These are phyloP conservation scores for Botrytis deweyae DNA, from an alignment of 2,329 filamentous ascomycete genomes.

Conservation along the genomic window DNA sequence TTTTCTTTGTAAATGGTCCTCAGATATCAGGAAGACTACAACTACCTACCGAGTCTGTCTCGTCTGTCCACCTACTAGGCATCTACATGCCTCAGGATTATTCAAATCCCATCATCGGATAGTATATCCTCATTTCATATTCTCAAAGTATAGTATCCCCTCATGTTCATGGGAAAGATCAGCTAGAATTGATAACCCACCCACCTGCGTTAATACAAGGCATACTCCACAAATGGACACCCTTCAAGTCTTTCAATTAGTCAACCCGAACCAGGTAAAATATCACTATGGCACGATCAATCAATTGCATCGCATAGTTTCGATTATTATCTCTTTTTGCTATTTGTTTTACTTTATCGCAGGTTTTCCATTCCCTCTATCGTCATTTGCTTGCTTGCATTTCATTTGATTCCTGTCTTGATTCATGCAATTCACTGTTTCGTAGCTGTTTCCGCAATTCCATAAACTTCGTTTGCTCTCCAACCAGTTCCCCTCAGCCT, in stretches of 20 bases:
- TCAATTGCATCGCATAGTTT: background rate
- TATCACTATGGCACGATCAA: background rate
- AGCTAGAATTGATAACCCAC: background rate
- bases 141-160: background rate
- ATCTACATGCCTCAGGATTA: background rate
- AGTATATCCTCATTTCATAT: background rate
- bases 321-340: background rate
- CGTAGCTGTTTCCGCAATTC: background rate
- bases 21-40: background rate
- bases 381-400: background rate
- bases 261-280: background rate
- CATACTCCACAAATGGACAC: constrained; percentile 3
- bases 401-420: background rate
- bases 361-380: background rate
- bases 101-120: background rate
- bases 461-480: background rate
- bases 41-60: background rate
- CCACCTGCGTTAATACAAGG: background rate
- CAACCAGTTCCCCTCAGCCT: background rate
- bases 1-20: background rate
- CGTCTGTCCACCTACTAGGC: background rate
- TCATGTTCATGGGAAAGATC: background rate
- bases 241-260: background rate
- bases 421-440: background rate
- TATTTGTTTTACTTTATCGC: background rate